Evolutionary conservation across 768 basidiomycete genomes (phyloP).

Genomic region (Royoungia palumana): DNA sequence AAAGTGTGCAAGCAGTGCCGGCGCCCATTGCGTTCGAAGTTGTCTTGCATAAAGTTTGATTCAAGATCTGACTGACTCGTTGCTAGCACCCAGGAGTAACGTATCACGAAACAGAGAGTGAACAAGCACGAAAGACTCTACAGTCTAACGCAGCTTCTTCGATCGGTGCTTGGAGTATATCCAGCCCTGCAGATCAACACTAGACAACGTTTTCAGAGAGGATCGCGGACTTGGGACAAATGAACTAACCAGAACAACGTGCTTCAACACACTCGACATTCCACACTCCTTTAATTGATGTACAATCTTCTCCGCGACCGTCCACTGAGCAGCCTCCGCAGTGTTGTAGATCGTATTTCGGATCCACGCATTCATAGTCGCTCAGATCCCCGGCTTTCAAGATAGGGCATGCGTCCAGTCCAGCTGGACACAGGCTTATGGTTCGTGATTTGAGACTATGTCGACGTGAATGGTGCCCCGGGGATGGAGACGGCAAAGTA

Average conservation of each 20-base stretch:
- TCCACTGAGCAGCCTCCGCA: constrained; percentile 73
- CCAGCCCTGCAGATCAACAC: constrained; percentile 12
- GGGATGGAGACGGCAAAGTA: constrained; percentile 36
- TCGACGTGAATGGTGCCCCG: constrained; percentile 23
- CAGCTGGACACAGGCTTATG: constrained; percentile 47
- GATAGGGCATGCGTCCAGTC: constrained; percentile 57
- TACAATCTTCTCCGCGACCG: constrained; percentile 70
- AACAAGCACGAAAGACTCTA: constrained; percentile 2
- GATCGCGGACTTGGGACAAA: not conserved
- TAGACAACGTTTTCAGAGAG: constrained; percentile 1
- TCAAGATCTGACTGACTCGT: too few relatives aligned
- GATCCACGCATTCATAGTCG: constrained; percentile 66
- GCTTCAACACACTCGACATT: constrained; percentile 67
- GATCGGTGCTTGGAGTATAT: constrained; percentile 13
- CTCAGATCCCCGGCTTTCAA: constrained; percentile 34
- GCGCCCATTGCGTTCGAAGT: too few relatives aligned
- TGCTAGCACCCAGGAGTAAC: not conserved
- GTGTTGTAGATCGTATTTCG: constrained; percentile 56
- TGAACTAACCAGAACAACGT: constrained; percentile 47
- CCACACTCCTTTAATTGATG: constrained; percentile 59
- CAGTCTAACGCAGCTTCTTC: constrained; percentile 10
- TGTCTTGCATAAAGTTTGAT: too few relatives aligned
- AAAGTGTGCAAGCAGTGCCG: not conserved
- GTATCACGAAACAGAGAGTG: not conserved
- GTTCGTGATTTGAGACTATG: constrained; percentile 35